phyloP scores from a whole-genome alignment of 179 eudicot genomes.

The Amaranthus tricolor region DNA sequence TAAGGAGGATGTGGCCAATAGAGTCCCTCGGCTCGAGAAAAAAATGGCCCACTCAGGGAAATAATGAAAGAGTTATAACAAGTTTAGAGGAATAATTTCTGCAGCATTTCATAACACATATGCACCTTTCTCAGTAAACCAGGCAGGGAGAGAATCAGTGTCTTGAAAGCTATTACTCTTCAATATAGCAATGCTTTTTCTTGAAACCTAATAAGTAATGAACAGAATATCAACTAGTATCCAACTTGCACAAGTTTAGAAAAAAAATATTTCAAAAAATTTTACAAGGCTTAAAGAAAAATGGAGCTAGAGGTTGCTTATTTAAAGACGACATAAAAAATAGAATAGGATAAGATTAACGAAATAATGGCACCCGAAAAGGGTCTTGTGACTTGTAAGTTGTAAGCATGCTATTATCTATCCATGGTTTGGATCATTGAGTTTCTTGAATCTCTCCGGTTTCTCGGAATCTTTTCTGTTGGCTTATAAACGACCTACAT shows the following conservation, averaged over 20 bases:
- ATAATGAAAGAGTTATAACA: not conserved
- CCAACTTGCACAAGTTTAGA: not conserved
- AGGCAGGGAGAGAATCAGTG: not conserved
- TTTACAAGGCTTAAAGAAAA: not conserved
- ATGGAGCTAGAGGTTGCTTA: not conserved
- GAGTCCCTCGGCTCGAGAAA: too few relatives aligned
- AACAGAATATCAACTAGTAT: not conserved
- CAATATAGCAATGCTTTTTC: slow-evolving; percentile 3
- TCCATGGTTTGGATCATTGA: not conserved
- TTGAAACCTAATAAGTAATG: slow-evolving; percentile 13
- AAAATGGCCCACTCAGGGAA: too few relatives aligned
- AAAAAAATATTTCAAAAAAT: not conserved
- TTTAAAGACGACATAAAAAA: not conserved
- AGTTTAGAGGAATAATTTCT: slow-evolving; percentile 19
- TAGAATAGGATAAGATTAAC: not conserved
- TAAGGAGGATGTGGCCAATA: too few relatives aligned
- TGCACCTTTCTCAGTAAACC: not conserved
- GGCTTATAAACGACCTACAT: not conserved
- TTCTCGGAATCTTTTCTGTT: not conserved
- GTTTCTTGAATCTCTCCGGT: not conserved
- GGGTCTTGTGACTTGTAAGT: not conserved
- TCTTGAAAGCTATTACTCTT: slow-evolving; percentile 1
- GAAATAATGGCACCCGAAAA: not conserved
- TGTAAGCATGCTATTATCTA: not conserved
- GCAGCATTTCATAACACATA: not conserved